Evolutionary conservation across 2,329 filamentous ascomycete species (phyloP), one percentile per base, ranked within the genome.

Genomic region (Fusarium camptoceras): DNA sequence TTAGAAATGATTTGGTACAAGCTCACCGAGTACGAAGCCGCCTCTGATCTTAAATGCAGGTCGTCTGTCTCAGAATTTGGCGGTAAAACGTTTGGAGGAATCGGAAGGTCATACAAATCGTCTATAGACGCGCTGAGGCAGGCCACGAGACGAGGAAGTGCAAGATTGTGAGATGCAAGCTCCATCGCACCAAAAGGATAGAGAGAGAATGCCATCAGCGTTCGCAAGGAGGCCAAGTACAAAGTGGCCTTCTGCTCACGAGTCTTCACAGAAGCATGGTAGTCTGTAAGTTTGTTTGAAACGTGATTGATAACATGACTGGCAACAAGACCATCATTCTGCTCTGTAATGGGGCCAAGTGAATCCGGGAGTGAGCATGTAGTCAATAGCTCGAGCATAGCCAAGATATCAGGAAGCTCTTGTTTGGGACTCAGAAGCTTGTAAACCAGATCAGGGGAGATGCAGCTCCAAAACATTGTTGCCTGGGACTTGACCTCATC

Each of bases 81-180:
- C 6, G 76, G 71, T 5, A 79, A 78, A 76, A 77, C 83, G 79
- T 49, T 86, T 68, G 64, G 83, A 59, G 67, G 81, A 16, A 87
- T 77, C 3, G 78, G 75, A 15, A 87, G 79, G 63, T 91, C 86
- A 76, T 94, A 92, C 22, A 98, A 81, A 69, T 92, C 89, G 68
- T 94, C 91, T 62, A 96, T 90, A 54, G 94, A 88, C 46, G 79
- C 81, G 53, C 82, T 83, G 16, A 88, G 77, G 6, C 92, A 88
- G 27, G 89, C 87, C 27, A 97, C 90, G 0, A 97, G 82, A 5
- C 93, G 88, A 2, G 92, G 93, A 18, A 97, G 88, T 15, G 89
- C 89, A 42, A 86, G 87, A 5, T 87, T 86, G 77, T 96, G 92
- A 8, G 83, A 81, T 0, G 91, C 91, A 11, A 98, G 85, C 47